Evolutionary conservation across 2,329 filamentous ascomycete species (phyloP), one percentile per base, ranked within the genome.

Genomic region (Talaromyces sp.): DNA sequence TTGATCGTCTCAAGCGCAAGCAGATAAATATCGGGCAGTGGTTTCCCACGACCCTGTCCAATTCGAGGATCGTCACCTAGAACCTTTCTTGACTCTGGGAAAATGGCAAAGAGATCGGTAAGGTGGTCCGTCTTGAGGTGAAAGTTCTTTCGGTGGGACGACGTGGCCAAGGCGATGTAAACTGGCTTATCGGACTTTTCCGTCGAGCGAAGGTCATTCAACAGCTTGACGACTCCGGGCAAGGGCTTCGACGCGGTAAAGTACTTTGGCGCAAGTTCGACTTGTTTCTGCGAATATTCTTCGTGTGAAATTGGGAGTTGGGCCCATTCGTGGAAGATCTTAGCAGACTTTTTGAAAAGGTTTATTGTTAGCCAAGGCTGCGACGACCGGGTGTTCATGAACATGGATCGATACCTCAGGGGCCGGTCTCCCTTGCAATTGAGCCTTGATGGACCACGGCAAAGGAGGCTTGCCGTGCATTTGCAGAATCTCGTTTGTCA

Each of bases 401-500:
- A 42, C 32, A 8, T 15, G 4, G 64, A 15, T 33, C 63, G 64
- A 11, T 75, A 82, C 82, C 68, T 83, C 78, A 0, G 84, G 80
- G 25, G 80, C 81, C 0, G 88, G 87, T 9, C 86, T 82, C 5
- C 88, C 88, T 78, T 90, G 88, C 19, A 98, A 81, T 75, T 92
- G 89, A 10, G 95, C 93, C 81, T 98, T 98, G 78, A 99, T 87
- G 64, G 85, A 87, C 95, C 95, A 98, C 0, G 95, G 93, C n/a
- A 98, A 81, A 15, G 80, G 74, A 0, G 91, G 89, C 56, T 86
- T 86, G 69, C 83, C 84, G 75, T 95, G 91, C 71, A 89, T 87
- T 61, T 83, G 81, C 44, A 99, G 87, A 42, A 98, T 84, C 27
- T 86, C 81, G 78, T 99, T 97, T 64, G 92, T 89, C 76, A 90